A percentile compares a stretch with the other conserved stretches of the same genome.
phyloP scores from a whole-genome alignment of 768 basidiomycete species.

The Sporobolomyces roseus region DNA sequence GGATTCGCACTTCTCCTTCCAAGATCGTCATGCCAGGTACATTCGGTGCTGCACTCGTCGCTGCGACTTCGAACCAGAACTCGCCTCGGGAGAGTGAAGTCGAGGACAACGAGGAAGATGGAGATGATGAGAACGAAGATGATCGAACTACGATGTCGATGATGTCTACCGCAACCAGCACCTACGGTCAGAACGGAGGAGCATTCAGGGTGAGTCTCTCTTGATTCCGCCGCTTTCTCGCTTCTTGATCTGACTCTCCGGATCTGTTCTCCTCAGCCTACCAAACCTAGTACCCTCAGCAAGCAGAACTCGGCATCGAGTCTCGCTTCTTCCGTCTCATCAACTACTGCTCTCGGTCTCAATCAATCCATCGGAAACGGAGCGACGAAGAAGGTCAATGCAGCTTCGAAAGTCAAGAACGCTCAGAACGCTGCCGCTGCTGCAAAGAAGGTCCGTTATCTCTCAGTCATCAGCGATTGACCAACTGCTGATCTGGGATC shows the following conservation, averaged over 20 bases:
- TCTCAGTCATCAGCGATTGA: not conserved
- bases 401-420: constrained; percentile 72
- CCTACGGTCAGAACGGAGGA: constrained; percentile 20
- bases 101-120: constrained; percentile 23
- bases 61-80: constrained; percentile 18
- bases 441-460: constrained; percentile 69
- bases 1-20: constrained; percentile 16
- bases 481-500: not conserved
- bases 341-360: constrained; percentile 56
- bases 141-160: constrained; percentile 25
- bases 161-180: constrained; percentile 21
- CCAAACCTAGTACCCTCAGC: constrained; percentile 10
- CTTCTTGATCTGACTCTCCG: too few species aligned
- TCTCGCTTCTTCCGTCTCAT: constrained; percentile 60
- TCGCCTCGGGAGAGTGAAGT: constrained; percentile 4
- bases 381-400: constrained; percentile 62
- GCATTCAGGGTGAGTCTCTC: constrained; percentile 24
- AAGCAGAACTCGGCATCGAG: constrained; percentile 13
- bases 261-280: too few species aligned
- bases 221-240: too few species aligned
- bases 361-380: constrained; percentile 53
- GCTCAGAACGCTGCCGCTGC: constrained; percentile 74
- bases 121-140: constrained; percentile 10
- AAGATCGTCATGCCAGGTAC: constrained; percentile 30
- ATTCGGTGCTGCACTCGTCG: constrained; percentile 17